phyloP scores from a whole-genome alignment of 2,329 filamentous ascomycete genomes.

The Aspergillus oerlinghausenensis region DNA sequence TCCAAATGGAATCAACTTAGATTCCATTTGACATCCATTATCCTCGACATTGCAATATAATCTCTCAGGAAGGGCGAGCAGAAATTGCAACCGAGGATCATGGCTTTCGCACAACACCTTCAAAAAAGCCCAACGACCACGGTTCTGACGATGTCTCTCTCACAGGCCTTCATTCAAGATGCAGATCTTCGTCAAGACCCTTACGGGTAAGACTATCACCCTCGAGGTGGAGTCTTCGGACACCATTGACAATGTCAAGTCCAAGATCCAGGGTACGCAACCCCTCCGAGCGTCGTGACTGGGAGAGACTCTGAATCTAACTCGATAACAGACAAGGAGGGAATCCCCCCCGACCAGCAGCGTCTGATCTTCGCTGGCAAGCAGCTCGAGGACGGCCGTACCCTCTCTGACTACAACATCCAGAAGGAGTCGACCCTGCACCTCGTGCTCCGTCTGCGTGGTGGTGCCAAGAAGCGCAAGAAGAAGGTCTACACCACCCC shows the following conservation, averaged over 20 bases:
- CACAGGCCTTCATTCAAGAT: slow-evolving; percentile 45
- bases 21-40: not conserved
- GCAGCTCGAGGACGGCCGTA: slow-evolving; percentile 99
- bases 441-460: slow-evolving; percentile 94
- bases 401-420: slow-evolving; percentile 99
- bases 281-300: not conserved
- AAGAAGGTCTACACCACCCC: slow-evolving; percentile 99
- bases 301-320: not conserved
- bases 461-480: slow-evolving; percentile 99
- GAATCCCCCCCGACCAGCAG: slow-evolving; percentile 98
- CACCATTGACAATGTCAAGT: slow-evolving; percentile 99
- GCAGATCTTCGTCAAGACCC: slow-evolving; percentile 58
- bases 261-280: slow-evolving; percentile 71
- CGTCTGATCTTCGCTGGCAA: slow-evolving; percentile 99
- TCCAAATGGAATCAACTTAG: not conserved
- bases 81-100: not conserved
- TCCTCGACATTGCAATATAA: not conserved
- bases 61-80: not conserved
- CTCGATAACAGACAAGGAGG: slow-evolving; percentile 83
- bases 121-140: not conserved
- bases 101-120: not conserved
- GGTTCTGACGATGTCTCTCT: slow-evolving; percentile 14
- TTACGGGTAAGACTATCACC: slow-evolving; percentile 99
- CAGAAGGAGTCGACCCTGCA: slow-evolving; percentile 99
- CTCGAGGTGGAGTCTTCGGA: slow-evolving; percentile 99